Base-by-base conservation (phyloP, 2,329 filamentous ascomycete species). In the Dryadomyces quercus-mongolicae region DNA sequence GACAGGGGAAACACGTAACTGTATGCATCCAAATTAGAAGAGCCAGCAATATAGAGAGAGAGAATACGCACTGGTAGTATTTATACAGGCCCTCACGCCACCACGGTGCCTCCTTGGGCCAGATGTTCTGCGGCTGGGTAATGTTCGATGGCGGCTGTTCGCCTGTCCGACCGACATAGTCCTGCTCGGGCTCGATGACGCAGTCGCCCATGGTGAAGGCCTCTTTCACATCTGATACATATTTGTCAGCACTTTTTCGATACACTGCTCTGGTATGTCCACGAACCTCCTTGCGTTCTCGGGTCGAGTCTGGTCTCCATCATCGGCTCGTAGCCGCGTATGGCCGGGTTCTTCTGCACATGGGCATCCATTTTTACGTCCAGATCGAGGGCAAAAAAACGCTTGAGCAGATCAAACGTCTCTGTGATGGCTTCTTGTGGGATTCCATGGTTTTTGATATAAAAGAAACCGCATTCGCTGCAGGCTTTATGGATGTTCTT, bases 191-290 rank as follows among this genome's bases (percentile, higher is more conserved):
- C 54, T 69, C 68, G 18, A 64, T 60, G 20, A 63, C 62, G 53
- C 66, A 68, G 56, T 70, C 66, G 31, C 68, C 68, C 61, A 69
- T 67, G 5, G 64, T 66, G 40, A 62, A 60, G 16, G 56, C 59
- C 53, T 62, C 61, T 46, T 61, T 61, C 44, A 57, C 15, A 51
- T 60, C 52, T 48, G 25, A 12, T 2, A 10, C 20, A 3, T 22
- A 25, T 10, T 15, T 18, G 44, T 22, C 18, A 45, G 16, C 18
- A 6, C 18, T 10, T n/a, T 3, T 13, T 13, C 25, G 12, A 10
- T 25, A 9, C 3, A 5, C 4, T 36, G 16, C 25, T 20, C 13
- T 9, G 5, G 7, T 31, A 3, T 20, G 25, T 1, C n/a, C 7
- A 51, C 49, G 9, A 16, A 51, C 49, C 49, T 54, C 64, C 65